Base-by-base conservation (phyloP, 108 stramenopile genomes). In the Skeletonema tropicum region DNA sequence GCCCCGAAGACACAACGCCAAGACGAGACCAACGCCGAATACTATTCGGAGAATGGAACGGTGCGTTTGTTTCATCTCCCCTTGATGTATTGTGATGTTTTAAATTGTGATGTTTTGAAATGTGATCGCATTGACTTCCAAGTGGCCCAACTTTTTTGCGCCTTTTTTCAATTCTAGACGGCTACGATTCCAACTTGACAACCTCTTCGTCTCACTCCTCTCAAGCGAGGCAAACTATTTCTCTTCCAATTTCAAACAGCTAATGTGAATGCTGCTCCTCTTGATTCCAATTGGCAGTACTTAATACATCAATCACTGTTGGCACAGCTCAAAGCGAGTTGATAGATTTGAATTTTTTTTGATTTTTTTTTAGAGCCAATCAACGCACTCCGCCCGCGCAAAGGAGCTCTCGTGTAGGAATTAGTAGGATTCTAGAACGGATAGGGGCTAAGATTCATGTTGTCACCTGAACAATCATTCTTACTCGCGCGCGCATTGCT, bases 341-440 rank as follows among this genome's bases (percentile, higher is more conserved):
- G n/a, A n/a, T n/a, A n/a, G n/a, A n/a, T 45, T 45, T 45, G 42
- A 45, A 45, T n/a, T 45, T 45, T 45, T 45, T 45, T 45, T 45
- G 42, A 45, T 45, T 45, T 45, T 45, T 3, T 41, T 41, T 6
- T 1, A 13, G 14, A n/a, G 13, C 42, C 42, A 45, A 45, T 45
- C n/a, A n/a, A n/a, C n/a, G n/a, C n/a, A n/a, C n/a, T n/a, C n/a
- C 42, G 42, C 42, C 42, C 3, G 3, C 15, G n/a, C 15, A 45
- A 45, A 45, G 42, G 42, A 45, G 42, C 42, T 45, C 0, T 0
- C n/a, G 0, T 15, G 42, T 45, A 45, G 42, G 42, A 45, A 45
- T n/a, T n/a, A 12, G 3, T 45, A 45, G 2, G 15, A 45, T 11
- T 11, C 1, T 29, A 29, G 26, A 29, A 29, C 26, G 26, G 26